Evolutionary conservation across 129 eudicot species (phyloP).

Genomic region (Flaveria linearis): DNA sequence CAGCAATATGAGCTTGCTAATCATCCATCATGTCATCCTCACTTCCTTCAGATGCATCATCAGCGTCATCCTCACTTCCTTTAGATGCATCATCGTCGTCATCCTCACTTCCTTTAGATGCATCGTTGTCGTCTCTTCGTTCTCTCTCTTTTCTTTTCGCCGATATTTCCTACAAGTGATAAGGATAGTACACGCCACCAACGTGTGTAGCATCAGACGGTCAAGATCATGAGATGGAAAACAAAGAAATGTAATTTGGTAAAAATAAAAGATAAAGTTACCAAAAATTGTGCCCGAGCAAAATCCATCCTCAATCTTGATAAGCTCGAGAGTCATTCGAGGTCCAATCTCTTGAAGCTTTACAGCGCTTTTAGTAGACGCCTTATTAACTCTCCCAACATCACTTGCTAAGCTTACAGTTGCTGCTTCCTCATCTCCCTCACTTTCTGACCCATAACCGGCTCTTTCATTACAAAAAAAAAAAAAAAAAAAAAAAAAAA

Average conservation of each 20-base stretch:
- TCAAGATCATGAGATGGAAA: background rate
- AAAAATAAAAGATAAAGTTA: slow-evolving; percentile 19
- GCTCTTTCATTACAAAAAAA: slow-evolving; percentile 46
- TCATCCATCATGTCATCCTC: slow-evolving; percentile 28
- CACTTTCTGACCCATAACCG: slow-evolving; percentile 98
- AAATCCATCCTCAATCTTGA: slow-evolving; percentile 86
- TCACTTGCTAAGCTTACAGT: slow-evolving; percentile 75
- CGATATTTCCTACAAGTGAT: slow-evolving; percentile 37
- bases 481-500: too few relatives aligned
- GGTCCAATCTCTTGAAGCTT: slow-evolving; percentile 99
- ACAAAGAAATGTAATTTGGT: background rate
- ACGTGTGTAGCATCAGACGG: background rate
- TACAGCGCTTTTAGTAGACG: slow-evolving; percentile 89
- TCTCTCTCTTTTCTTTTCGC: slow-evolving; percentile 32
- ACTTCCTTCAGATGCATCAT: slow-evolving; percentile 32
- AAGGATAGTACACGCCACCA: background rate
- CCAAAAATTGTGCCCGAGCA: slow-evolving; percentile 89
- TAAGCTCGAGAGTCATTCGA: slow-evolving; percentile 87
- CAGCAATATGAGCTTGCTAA: background rate
- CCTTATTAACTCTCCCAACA: slow-evolving; percentile 79
- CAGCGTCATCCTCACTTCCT: slow-evolving; percentile 14
- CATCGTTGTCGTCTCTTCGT: background rate
- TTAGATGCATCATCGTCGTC: slow-evolving; percentile 24
- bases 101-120: slow-evolving; percentile 39
- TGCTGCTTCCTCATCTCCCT: slow-evolving; percentile 94